Evolutionary conservation across 176 grass and related monocot genomes (phyloP), one percentile per base, ranked within the genome.

Genomic region (Zizania latifolia): DNA sequence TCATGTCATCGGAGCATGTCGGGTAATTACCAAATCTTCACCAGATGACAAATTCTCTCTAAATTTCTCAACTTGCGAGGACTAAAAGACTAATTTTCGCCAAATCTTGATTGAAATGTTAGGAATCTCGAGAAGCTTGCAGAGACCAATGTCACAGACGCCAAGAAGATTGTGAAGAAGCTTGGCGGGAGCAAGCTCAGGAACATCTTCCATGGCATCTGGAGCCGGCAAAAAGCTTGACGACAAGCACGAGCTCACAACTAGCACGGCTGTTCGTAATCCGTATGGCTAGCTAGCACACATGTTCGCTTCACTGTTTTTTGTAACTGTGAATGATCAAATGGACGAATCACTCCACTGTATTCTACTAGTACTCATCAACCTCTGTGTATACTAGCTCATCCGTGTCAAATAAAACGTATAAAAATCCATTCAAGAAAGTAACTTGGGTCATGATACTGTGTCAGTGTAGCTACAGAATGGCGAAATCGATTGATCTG

Each of bases 141-240:
- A 7, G 91, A 90, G 71, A 66, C 66, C 1, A 78, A 94, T 68
- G 91, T 86, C 26, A 50, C 59, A 2, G 95, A 92, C 19, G 95
- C 95, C 0, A 94, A 94, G 77, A 91, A 85, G 84, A 77, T 99
- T 46, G 79, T 99, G 38, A 99, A 92, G 79, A 99, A 83, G 89
- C 80, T 99, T 17, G 84, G 79, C 55, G 73, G 89, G 58, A 88
- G 82, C 83, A 94, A 81, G 78, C 83, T 99, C 4, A 84, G 78
- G 72, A 89, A 82, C 65, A 90, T 94, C 22, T 70, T 99, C 53
- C 84, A 85, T 69, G 91, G 89, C 88, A 94, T 99, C 28, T 94
- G 95, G 94, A 97, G 68, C 76, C 56, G 65, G 65, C 81, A 75
- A 21, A 53, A 53, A 86, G 17, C 26, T 45, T 24, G 54, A 51